Percentiles rank a stretch among this genome's conserved stretches.
Evolutionary conservation across 345 rosid genomes (phyloP).

Genomic region (Adansonia digitata): DNA sequence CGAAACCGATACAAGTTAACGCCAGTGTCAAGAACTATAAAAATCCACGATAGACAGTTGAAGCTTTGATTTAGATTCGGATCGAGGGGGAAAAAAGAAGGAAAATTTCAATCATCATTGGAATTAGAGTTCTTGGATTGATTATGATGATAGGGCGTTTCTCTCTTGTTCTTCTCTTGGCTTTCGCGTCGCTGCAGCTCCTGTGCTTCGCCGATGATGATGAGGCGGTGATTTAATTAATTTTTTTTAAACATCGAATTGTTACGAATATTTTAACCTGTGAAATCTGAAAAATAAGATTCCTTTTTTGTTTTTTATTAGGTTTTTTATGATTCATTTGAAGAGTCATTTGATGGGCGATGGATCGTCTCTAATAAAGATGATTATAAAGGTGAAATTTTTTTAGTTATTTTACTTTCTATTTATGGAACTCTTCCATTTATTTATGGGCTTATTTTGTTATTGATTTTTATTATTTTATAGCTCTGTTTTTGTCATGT

Average conservation of each 20-base stretch:
- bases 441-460: neutral
- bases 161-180: slow-evolving; percentile 37
- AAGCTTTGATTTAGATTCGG: neutral
- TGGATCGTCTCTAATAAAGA: slow-evolving; percentile 68
- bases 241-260: neutral
- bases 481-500: neutral
- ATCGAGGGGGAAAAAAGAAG: neutral
- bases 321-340: slow-evolving; percentile 77
- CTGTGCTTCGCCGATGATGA: slow-evolving; percentile 47
- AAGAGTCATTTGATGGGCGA: slow-evolving; percentile 65
- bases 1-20: too few species aligned
- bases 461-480: neutral
- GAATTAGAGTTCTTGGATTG: slow-evolving; percentile 6
- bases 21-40: slow-evolving; percentile 32
- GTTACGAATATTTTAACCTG: neutral
- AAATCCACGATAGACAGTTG: neutral
- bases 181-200: slow-evolving; percentile 42
- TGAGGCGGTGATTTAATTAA: slow-evolving; percentile 36
- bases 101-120: neutral
- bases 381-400: slow-evolving; percentile 51
- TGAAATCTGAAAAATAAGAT: neutral
- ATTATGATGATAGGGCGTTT: slow-evolving; percentile 37
- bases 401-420: too few species aligned
- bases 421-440: neutral
- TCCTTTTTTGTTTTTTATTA: slow-evolving; percentile 15